Base-by-base conservation (phyloP, 2,329 filamentous ascomycete species). In the Fusarium secorum region DNA sequence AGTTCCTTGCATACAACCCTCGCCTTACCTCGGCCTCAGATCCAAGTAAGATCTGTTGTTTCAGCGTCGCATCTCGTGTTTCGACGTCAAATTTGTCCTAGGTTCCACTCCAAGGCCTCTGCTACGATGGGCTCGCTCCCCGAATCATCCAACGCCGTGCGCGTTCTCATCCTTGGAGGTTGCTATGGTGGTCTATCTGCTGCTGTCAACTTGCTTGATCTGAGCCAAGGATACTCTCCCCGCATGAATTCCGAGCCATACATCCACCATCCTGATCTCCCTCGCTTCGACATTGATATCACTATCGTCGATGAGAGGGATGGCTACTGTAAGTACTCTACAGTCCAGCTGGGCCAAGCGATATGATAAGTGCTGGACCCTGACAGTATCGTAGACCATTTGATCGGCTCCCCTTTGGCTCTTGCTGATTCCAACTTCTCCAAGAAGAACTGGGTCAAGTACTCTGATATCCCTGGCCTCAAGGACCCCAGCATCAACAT, bases 301-400 rank as follows among this genome's bases (percentile, higher is more conserved):
- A 94, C 91, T 26, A 86, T 95, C 26, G 89, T 93, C 28, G 92
- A 95, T 74, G 91, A 94, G 79, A 84, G 91, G n/a, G 92, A 95
- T 83, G 93, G 93, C n/a, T 94, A 89, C 78, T 94, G 92, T 94
- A 83, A 74, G 90, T 81, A 11, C 71, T 11, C 22, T 10, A 9
- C 15, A 17, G 33, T 24, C 44, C 46, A 35, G 28, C n/a, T 30
- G 5, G 14, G 7, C 28, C 13, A 26, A 24, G 13, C 17, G 18
- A 28, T 15, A n/a, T 20, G 48, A 42, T 24, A 30, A 46, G 18
- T 7, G 3, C 28, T 15, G 24, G 33, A 51, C 14, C 22, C 72
- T 74, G 13, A 75, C 42, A 22, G 26, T 33, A 18, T 24, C 46
- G 22, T 64, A 94, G 92, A 89, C 79, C 93, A 95, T 79, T 79